Conservation (phyloP, 1,284 basidiomycete genomes). For the Melampsora larici-populina region DNA sequence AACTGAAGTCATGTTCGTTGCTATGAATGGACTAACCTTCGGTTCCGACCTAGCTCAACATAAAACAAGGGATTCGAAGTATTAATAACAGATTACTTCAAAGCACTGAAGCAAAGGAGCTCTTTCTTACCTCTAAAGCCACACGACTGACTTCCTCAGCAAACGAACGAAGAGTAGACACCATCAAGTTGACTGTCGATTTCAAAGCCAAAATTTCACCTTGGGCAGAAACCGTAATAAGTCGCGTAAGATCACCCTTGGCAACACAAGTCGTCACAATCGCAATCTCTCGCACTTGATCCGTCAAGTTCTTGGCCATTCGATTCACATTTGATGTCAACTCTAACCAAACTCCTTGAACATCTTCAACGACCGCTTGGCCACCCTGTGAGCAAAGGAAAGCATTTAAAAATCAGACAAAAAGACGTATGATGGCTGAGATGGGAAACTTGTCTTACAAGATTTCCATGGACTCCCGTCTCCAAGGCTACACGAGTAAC, state of each 20-base stretch:
- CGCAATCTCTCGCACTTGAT: constrained; percentile 87
- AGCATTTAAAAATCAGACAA: too few species aligned
- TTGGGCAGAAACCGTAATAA: constrained; percentile 69
- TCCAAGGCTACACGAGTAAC: constrained; percentile 82
- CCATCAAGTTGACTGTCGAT: constrained; percentile 86
- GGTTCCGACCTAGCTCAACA: constrained; percentile 66
- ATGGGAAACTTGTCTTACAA: constrained; percentile 3
- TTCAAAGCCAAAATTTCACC: constrained; percentile 85
- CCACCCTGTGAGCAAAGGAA: constrained; percentile 48
- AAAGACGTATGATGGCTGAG: background rate
- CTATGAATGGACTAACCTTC: constrained; percentile 71
- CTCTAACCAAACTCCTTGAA: constrained; percentile 54
- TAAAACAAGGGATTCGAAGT: background rate
- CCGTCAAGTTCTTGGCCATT: constrained; percentile 68
- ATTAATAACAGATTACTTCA: constrained; percentile 46
- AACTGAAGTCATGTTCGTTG: constrained; percentile 48
- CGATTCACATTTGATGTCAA: constrained; percentile 50
- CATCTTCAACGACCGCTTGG: constrained; percentile 53
- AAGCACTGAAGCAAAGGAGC: background rate
- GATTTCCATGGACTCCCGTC: constrained; percentile 45
- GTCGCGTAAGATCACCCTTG: constrained; percentile 57
- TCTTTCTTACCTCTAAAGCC: constrained; percentile 50
- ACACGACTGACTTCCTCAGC: constrained; percentile 65
- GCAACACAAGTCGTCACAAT: constrained; percentile 90
- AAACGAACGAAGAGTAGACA: constrained; percentile 74